Evolutionary conservation across 2,329 filamentous ascomycete genomes (phyloP).

Genomic region (Apiospora saccharicola): DNA sequence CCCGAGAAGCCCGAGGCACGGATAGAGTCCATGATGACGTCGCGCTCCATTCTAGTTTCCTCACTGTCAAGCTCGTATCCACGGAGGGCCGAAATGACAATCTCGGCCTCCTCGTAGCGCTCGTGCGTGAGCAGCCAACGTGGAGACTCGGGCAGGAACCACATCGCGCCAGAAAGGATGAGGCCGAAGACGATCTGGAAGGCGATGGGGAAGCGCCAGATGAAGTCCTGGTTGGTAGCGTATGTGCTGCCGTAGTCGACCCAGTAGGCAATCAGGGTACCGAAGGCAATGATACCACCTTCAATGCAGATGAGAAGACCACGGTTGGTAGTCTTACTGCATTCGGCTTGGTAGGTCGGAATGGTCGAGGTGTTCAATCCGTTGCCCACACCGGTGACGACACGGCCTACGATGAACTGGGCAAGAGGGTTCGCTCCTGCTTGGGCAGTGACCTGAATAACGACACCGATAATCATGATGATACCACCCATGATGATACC

Average conservation of each 20-base stretch:
- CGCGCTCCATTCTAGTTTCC: conserved; percentile 65
- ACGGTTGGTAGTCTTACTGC: conserved; percentile 51
- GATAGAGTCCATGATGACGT: conserved; percentile 69
- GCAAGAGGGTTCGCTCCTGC: conserved; percentile 42
- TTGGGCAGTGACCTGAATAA: conserved; percentile 59
- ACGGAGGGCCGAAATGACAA: conserved; percentile 43
- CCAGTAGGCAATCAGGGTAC: conserved; percentile 55
- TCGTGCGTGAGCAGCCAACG: conserved; percentile 37
- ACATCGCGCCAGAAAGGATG: conserved; percentile 51
- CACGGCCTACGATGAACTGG: conserved; percentile 57
- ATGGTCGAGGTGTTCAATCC: conserved; percentile 58
- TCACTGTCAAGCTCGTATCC: conserved; percentile 58
- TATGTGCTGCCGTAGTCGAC: conserved; percentile 58
- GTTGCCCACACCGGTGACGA: conserved; percentile 61
- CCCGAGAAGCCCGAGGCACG: conserved; percentile 57
- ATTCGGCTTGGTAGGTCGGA: conserved; percentile 57
- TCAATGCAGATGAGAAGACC: conserved; percentile 54
- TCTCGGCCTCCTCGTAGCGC: conserved; percentile 50
- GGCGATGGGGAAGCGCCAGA: conserved; percentile 64
- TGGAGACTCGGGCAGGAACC: conserved; percentile 45
- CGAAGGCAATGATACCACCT: conserved; percentile 54
- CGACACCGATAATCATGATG: conserved; percentile 66
- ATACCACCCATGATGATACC: conserved; percentile 34
- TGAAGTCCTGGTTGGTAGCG: conserved; percentile 49
- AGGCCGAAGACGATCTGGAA: conserved; percentile 55